These are phyloP conservation scores for Aspergillus taichungensis DNA, from an alignment of 495 filamentous ascomycete genomes.

Conservation along the genomic window DNA sequence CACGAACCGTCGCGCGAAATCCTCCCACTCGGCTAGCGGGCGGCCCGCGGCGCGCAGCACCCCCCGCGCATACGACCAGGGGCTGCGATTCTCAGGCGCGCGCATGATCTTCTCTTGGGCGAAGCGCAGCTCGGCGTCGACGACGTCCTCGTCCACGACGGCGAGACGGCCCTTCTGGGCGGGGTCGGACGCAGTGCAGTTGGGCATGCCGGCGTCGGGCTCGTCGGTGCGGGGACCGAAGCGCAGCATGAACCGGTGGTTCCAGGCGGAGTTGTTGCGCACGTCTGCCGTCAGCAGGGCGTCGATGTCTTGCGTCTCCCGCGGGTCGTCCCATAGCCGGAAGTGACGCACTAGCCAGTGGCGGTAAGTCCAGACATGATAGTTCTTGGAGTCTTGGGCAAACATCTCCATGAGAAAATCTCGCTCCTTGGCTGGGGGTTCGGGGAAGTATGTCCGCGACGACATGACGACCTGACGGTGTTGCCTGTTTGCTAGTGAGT, in stretches of 20 bases:
- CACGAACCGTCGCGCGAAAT: slow-evolving; percentile 61
- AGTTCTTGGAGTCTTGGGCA: slow-evolving; percentile 84
- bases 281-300: slow-evolving; percentile 65
- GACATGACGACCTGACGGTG: slow-evolving; percentile 79
- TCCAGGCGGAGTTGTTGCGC: slow-evolving; percentile 95
- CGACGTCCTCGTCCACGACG: slow-evolving; percentile 48
- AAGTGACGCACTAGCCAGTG: slow-evolving; percentile 89
- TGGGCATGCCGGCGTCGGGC: slow-evolving; percentile 38
- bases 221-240: slow-evolving; percentile 51
- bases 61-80: slow-evolving; percentile 87
- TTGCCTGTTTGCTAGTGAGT: slow-evolving; percentile 44
- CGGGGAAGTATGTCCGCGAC: slow-evolving; percentile 46
- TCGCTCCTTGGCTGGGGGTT: slow-evolving; percentile 50
- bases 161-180: slow-evolving; percentile 30
- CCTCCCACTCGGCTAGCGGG: slow-evolving; percentile 47
- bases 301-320: slow-evolving; percentile 64
- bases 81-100: slow-evolving; percentile 87
- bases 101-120: slow-evolving; percentile 58
- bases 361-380: slow-evolving; percentile 95
- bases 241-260: slow-evolving; percentile 85
- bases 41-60: slow-evolving; percentile 56
- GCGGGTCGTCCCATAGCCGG: slow-evolving; percentile 52
- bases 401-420: slow-evolving; percentile 78
- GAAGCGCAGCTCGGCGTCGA: slow-evolving; percentile 69
- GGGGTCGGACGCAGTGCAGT: slow-evolving; percentile 29